Conservation (phyloP, 345 rosid species). For the Euclidium syriacum region DNA sequence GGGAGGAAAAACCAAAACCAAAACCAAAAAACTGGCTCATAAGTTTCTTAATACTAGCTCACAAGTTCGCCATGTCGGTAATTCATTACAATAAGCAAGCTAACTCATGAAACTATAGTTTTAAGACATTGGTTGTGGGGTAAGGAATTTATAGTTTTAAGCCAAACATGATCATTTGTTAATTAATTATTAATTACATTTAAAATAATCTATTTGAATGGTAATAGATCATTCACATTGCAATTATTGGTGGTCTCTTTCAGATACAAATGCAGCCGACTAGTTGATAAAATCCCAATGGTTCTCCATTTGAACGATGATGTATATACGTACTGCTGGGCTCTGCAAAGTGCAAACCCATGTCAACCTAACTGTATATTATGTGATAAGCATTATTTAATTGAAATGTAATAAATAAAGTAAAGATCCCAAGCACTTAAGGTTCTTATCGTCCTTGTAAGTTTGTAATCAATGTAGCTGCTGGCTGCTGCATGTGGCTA, state of each 20-base stretch:
- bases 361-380: too few species aligned
- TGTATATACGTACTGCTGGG: too few species aligned
- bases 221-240: not conserved
- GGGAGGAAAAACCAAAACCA: too few species aligned
- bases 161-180: slow-evolving; percentile 17
- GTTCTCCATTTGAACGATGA: not conserved
- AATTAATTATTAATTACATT: slow-evolving; percentile 6
- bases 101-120: too few species aligned
- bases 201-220: not conserved
- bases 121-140: slow-evolving; percentile 17
- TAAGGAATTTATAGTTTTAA: not conserved
- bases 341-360: too few species aligned
- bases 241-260: not conserved
- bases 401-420: too few species aligned
- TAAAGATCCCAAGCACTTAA: not conserved
- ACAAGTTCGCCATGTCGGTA: too few species aligned
- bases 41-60: too few species aligned
- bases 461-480: not conserved
- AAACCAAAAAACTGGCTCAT: too few species aligned
- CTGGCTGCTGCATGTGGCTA: slow-evolving; percentile 4
- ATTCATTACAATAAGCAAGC: too few species aligned
- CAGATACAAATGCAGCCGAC: slow-evolving; percentile 1
- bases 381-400: too few species aligned
- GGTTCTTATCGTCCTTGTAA: not conserved
- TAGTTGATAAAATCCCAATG: not conserved